These are phyloP conservation scores for Linnemannia hyalina DNA, from an alignment of 192 early-diverging fungal species.

Conservation along the genomic window DNA sequence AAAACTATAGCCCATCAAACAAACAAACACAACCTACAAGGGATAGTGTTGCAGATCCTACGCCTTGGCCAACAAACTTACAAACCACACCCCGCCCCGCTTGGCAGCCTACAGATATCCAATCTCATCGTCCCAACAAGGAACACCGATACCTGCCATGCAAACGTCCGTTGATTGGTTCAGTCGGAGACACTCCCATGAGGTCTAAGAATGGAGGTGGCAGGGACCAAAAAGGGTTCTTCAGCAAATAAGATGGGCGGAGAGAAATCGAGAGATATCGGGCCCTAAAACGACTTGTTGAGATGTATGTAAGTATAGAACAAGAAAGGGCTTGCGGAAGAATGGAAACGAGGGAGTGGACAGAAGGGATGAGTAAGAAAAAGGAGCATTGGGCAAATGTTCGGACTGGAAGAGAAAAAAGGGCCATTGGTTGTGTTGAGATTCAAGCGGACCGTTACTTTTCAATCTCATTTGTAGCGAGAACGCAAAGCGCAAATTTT, in stretches of 20 bases:
- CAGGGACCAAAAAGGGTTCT: slow-evolving; percentile 59
- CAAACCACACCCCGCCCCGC: background rate
- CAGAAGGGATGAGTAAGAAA: slow-evolving; percentile 58
- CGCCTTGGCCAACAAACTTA: background rate
- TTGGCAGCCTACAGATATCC: background rate
- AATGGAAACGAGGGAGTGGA: slow-evolving; percentile 42
- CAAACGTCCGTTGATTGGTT: background rate
- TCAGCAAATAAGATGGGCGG: slow-evolving; percentile 62
- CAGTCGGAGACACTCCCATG: background rate
- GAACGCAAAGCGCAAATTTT: background rate
- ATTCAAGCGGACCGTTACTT: background rate
- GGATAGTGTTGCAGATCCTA: background rate
- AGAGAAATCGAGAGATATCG: slow-evolving; percentile 39
- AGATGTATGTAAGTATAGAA: slow-evolving; percentile 1
- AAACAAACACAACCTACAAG: background rate
- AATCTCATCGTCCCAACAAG: background rate
- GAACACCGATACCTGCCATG: background rate
- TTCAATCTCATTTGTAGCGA: background rate
- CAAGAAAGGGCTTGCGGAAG: background rate
- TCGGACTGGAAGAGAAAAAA: background rate
- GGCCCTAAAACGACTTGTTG: slow-evolving; percentile 58
- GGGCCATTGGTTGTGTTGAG: background rate
- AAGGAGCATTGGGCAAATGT: slow-evolving; percentile 10
- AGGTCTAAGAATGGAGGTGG: background rate
- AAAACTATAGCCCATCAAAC: background rate